A percentile compares a stretch with the other conserved stretches of the same genome.
Conservation (phyloP, 2,329 filamentous ascomycete species). For the Orbilia quercus region DNA sequence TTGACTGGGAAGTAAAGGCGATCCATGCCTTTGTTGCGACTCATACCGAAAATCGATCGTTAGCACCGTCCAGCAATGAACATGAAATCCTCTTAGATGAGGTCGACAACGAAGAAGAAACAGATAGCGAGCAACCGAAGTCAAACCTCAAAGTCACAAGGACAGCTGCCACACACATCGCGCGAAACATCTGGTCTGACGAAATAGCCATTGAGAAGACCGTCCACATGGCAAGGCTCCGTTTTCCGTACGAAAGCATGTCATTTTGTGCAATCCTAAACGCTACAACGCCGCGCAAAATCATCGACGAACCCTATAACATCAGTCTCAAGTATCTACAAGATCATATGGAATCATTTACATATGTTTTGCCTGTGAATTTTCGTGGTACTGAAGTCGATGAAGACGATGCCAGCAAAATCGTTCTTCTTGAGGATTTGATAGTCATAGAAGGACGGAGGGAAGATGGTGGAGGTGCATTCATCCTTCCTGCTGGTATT, state of each 20-base stretch:
- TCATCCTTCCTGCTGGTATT: slow-evolving; percentile 58
- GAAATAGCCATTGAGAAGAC: slow-evolving; percentile 69
- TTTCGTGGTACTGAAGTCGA: slow-evolving; percentile 84
- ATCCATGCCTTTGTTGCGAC: slow-evolving; percentile 59
- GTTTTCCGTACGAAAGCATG: slow-evolving; percentile 86
- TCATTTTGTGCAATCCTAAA: slow-evolving; percentile 81
- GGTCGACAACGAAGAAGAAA: slow-evolving; percentile 3
- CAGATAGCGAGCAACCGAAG: background rate
- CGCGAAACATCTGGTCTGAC: slow-evolving; percentile 68
- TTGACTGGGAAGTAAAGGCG: slow-evolving; percentile 61
- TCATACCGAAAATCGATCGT: slow-evolving; percentile 56
- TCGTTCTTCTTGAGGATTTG: slow-evolving; percentile 74
- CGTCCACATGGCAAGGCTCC: slow-evolving; percentile 76
- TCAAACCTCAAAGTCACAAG: slow-evolving; percentile 30
- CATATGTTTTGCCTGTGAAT: slow-evolving; percentile 76
- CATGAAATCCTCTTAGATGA: slow-evolving; percentile 20
- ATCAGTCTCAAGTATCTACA: slow-evolving; percentile 74
- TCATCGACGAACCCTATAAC: slow-evolving; percentile 50
- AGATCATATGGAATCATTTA: slow-evolving; percentile 75
- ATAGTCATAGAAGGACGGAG: slow-evolving; percentile 71
- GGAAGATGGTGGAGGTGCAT: slow-evolving; percentile 61
- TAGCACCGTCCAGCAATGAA: slow-evolving; percentile 49
- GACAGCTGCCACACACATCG: slow-evolving; percentile 59
- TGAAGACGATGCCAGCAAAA: slow-evolving; percentile 84
- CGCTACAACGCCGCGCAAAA: slow-evolving; percentile 67